Conservation (phyloP, 768 basidiomycete species). For the Thelephora aurantiotincta region DNA sequence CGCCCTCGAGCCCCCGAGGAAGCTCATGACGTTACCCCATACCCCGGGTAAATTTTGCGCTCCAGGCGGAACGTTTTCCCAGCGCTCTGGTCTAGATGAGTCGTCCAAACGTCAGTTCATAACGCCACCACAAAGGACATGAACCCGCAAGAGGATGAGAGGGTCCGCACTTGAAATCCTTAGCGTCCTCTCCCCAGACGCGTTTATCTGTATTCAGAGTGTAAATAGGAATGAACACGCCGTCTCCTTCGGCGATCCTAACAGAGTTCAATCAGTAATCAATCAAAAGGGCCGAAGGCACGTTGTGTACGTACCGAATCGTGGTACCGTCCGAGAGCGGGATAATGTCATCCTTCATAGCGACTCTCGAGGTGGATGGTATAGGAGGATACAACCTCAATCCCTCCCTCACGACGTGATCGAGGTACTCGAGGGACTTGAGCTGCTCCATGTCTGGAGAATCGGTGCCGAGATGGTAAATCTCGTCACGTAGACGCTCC, state of each 20-base stretch:
- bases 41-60: constrained; percentile 38
- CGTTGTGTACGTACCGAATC: constrained; percentile 4
- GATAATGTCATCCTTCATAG: constrained; percentile 9
- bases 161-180: constrained; percentile 15
- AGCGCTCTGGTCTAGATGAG: constrained; percentile 45
- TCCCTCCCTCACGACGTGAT: constrained; percentile 12
- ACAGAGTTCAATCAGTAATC: too few relatives aligned
- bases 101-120: neutral
- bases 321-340: constrained; percentile 14
- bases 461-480: constrained; percentile 11
- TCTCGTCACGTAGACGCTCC: constrained; percentile 22
- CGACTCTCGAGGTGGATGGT: constrained; percentile 3
- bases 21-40: constrained; percentile 44
- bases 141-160: neutral
- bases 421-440: constrained; percentile 17
- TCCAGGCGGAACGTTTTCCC: constrained; percentile 34
- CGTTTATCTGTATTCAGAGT: constrained; percentile 16
- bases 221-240: constrained; percentile 17
- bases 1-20: constrained; percentile 48
- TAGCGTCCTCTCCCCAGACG: constrained; percentile 25
- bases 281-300: too few relatives aligned
- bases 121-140: neutral
- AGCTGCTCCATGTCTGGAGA: constrained; percentile 16
- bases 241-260: constrained; percentile 12
- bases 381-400: constrained; percentile 9